Conservation (phyloP, 345 rosid genomes). For the Hibiscus syriacus region DNA sequence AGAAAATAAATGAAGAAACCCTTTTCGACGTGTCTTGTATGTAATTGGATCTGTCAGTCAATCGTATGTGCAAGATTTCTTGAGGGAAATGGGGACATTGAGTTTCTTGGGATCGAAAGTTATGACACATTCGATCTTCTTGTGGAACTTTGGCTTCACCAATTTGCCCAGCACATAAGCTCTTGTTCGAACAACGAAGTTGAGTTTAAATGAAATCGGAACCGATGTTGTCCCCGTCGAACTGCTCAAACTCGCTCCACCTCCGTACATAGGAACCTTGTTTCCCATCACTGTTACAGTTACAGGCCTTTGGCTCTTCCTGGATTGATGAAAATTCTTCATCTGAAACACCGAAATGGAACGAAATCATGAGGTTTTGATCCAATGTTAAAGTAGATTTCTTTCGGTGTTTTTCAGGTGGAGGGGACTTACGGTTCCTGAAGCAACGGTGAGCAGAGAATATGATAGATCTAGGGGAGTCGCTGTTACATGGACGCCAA, state of each 20-base stretch:
- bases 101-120: conserved; percentile 61
- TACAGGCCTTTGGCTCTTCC: conserved; percentile 68
- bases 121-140: conserved; percentile 53
- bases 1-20: not conserved
- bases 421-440: conserved; percentile 60
- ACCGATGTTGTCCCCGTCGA: conserved; percentile 39
- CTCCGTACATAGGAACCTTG: conserved; percentile 81
- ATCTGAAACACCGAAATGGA: conserved; percentile 40
- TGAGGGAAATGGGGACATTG: conserved; percentile 50
- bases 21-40: not conserved
- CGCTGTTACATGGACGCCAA: conserved; percentile 83
- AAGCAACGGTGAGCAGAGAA: conserved; percentile 56
- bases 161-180: conserved; percentile 87
- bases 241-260: conserved; percentile 61
- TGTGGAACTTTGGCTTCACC: conserved; percentile 76
- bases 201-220: conserved; percentile 59
- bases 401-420: not conserved
- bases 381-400: not conserved
- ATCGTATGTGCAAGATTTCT: conserved; percentile 60
- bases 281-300: conserved; percentile 45
- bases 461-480: conserved; percentile 69
- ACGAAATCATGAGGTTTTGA: not conserved
- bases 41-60: not conserved
- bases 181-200: conserved; percentile 51
- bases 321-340: conserved; percentile 66